Conservation (phyloP, 1,284 basidiomycete genomes). For the Rhodotorula sp. region DNA sequence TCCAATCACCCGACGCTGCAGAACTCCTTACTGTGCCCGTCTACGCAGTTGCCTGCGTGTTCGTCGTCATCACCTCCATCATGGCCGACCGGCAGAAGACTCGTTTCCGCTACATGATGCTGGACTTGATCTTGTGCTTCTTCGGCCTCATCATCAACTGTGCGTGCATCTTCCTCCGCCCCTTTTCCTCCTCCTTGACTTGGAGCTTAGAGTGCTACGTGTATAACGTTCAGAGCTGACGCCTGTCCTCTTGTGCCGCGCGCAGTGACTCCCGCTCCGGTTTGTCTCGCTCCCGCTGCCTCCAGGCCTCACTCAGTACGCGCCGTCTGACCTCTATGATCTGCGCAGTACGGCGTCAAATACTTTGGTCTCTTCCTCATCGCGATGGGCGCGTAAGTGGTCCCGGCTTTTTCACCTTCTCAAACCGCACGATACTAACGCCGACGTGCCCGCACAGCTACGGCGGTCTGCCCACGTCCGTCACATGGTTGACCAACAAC, state of each 20-base stretch:
- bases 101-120: constrained; percentile 63
- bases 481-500: constrained; percentile 66
- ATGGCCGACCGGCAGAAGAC: constrained; percentile 61
- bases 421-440: too few relatives aligned
- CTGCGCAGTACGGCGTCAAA: constrained; percentile 39
- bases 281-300: too few relatives aligned
- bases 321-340: too few relatives aligned
- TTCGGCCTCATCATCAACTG: constrained; percentile 65
- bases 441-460: neutral
- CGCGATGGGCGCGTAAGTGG: constrained; percentile 27
- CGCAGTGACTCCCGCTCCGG: neutral
- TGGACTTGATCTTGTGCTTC: constrained; percentile 58
- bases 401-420: neutral
- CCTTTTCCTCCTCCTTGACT: too few relatives aligned
- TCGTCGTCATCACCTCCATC: constrained; percentile 50
- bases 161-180: neutral
- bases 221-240: too few relatives aligned
- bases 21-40: constrained; percentile 65
- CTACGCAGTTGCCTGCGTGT: constrained; percentile 62
- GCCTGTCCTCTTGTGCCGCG: too few relatives aligned
- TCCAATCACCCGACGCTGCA: too few relatives aligned
- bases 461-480: constrained; percentile 58
- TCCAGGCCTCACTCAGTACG: too few relatives aligned
- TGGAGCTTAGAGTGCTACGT: too few relatives aligned
- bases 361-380: constrained; percentile 42